A percentile compares a stretch with the other conserved stretches of the same genome.
These are phyloP conservation scores for Botrytis medusae DNA, from an alignment of 2,329 filamentous ascomycete species.

Conservation along the genomic window DNA sequence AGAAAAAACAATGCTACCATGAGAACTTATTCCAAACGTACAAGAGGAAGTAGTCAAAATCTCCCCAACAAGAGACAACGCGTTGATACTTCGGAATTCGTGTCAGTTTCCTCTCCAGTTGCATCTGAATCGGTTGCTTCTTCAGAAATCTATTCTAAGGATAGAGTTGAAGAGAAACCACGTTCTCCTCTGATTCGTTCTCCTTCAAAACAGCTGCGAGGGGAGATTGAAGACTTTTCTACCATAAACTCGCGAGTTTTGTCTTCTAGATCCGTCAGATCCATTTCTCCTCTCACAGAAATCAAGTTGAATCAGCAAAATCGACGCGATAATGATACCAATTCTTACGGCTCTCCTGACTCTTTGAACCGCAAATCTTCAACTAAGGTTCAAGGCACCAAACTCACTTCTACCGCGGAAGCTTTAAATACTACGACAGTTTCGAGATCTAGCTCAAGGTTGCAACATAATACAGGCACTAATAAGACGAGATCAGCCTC, in stretches of 20 bases:
- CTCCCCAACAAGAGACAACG: slow-evolving; percentile 24
- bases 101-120: slow-evolving; percentile 1
- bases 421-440: background rate
- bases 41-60: slow-evolving; percentile 14
- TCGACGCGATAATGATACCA: slow-evolving; percentile 5
- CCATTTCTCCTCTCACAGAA: background rate
- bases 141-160: background rate
- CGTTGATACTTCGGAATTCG: slow-evolving; percentile 22
- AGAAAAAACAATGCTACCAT: slow-evolving; percentile 15
- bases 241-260: slow-evolving; percentile 1
- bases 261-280: background rate
- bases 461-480: background rate
- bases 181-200: background rate
- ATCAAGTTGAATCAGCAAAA: slow-evolving; percentile 8
- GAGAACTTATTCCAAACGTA: slow-evolving; percentile 24
- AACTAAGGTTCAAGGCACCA: background rate
- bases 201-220: background rate
- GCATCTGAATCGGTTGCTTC: background rate
- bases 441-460: background rate
- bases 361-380: background rate
- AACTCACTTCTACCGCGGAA: background rate
- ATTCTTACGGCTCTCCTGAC: background rate
- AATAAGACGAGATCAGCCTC: background rate
- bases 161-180: background rate
- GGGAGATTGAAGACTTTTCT: background rate